These are phyloP conservation scores for Helianthus tuberosus DNA, from an alignment of 129 eudicot genomes.

Conservation along the genomic window DNA sequence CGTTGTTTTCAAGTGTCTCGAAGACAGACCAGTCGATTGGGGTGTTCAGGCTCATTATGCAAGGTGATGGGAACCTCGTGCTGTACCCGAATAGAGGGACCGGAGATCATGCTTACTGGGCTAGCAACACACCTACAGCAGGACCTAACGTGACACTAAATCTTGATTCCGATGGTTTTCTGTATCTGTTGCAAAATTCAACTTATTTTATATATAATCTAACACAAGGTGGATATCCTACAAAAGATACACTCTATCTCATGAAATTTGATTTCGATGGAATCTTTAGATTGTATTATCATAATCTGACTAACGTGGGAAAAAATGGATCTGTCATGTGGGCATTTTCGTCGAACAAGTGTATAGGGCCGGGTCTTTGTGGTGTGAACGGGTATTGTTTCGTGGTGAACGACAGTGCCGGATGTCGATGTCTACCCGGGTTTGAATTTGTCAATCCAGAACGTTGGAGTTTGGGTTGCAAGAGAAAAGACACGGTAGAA, in stretches of 20 bases:
- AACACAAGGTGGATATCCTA: slow-evolving; percentile 18
- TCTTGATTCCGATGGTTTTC: slow-evolving; percentile 38
- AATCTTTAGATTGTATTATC: slow-evolving; percentile 40
- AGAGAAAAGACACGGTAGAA: slow-evolving; percentile 32
- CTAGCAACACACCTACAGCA: neutral
- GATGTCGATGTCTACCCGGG: slow-evolving; percentile 45
- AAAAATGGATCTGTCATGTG: slow-evolving; percentile 18
- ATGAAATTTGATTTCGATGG: slow-evolving; percentile 49
- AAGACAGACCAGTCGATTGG: slow-evolving; percentile 27
- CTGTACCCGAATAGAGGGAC: slow-evolving; percentile 30
- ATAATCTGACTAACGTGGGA: neutral
- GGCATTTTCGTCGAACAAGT: slow-evolving; percentile 20
- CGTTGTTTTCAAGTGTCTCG: slow-evolving; percentile 31
- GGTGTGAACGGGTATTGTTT: slow-evolving; percentile 44
- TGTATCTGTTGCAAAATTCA: slow-evolving; percentile 33
- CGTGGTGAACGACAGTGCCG: neutral
- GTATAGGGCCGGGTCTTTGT: slow-evolving; percentile 43
- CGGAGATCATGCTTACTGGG: slow-evolving; percentile 12
- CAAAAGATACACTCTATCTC: slow-evolving; percentile 28
- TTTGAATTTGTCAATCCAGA: slow-evolving; percentile 21
- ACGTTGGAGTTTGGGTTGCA: slow-evolving; percentile 35
- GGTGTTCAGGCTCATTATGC: slow-evolving; percentile 47
- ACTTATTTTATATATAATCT: slow-evolving; percentile 15
- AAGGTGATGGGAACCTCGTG: slow-evolving; percentile 52
- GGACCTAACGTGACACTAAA: slow-evolving; percentile 35